Conservation (phyloP, 805 yeast species). For the Kodamaea neixiangensis region DNA sequence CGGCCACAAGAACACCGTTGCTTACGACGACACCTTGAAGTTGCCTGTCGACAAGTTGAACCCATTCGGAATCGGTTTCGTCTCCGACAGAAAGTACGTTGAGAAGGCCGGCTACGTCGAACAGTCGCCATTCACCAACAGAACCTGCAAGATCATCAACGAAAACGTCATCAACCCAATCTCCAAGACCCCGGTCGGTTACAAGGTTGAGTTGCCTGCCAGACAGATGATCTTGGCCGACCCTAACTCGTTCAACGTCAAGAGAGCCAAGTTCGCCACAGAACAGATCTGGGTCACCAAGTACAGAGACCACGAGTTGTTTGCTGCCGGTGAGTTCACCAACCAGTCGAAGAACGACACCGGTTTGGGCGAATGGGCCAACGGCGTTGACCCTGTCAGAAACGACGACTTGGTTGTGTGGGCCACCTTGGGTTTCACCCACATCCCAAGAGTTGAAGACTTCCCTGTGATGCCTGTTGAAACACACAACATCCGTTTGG, state of each 20-base stretch:
- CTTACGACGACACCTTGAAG: slow-evolving; percentile 66
- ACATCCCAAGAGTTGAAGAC: slow-evolving; percentile 80
- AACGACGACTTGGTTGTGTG: slow-evolving; percentile 75
- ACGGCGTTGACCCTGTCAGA: slow-evolving; percentile 67
- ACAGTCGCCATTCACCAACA: slow-evolving; percentile 73
- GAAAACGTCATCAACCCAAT: slow-evolving; percentile 70
- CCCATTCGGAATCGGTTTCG: slow-evolving; percentile 71
- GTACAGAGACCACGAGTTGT: slow-evolving; percentile 68
- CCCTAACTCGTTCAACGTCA: slow-evolving; percentile 60
- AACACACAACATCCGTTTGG: slow-evolving; percentile 61
- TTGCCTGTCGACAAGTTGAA: slow-evolving; percentile 57
- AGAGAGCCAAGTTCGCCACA: slow-evolving; percentile 75
- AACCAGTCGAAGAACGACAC: slow-evolving; percentile 73
- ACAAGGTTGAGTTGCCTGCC: slow-evolving; percentile 73
- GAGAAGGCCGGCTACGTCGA: slow-evolving; percentile 73
- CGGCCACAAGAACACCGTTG: slow-evolving; percentile 76
- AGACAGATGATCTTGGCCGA: slow-evolving; percentile 73
- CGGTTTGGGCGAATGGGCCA: slow-evolving; percentile 72
- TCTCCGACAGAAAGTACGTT: slow-evolving; percentile 59
- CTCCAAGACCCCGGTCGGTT: slow-evolving; percentile 72
- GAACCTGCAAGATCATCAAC: slow-evolving; percentile 74
- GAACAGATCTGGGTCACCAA: slow-evolving; percentile 83
- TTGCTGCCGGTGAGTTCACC: slow-evolving; percentile 84
- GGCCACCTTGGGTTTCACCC: slow-evolving; percentile 82
- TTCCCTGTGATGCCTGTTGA: slow-evolving; percentile 92